Conservation (phyloP, 2,329 filamentous ascomycete genomes). For the Fonsecaea pugnacius region DNA sequence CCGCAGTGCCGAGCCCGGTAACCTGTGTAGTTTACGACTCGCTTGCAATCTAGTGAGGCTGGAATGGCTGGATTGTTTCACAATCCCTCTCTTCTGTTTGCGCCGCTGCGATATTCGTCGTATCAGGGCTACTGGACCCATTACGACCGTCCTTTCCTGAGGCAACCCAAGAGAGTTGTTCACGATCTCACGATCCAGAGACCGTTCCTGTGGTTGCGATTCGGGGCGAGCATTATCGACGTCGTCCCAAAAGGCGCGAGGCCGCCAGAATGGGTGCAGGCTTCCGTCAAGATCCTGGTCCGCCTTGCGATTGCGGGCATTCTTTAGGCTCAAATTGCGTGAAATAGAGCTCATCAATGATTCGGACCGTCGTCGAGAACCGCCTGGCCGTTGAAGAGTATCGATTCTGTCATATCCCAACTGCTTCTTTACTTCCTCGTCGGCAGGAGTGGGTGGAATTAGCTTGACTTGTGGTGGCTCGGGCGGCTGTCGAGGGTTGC, state of each 20-base stretch:
- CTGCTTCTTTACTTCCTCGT: constrained; percentile 50
- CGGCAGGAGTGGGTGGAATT: constrained; percentile 56
- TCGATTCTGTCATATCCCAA: constrained; percentile 39
- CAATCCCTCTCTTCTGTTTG: constrained; percentile 37
- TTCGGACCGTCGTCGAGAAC: constrained; percentile 48
- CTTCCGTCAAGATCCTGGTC: constrained; percentile 53
- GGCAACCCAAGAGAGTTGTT: constrained; percentile 63
- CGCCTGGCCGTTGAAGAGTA: constrained; percentile 41
- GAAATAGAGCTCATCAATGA: constrained; percentile 44
- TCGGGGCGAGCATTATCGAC: constrained; percentile 48
- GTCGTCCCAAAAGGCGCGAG: constrained; percentile 66
- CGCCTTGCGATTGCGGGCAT: constrained; percentile 49
- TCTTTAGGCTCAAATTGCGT: constrained; percentile 47
- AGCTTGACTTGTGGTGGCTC: constrained; percentile 61
- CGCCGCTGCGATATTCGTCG: constrained; percentile 42
- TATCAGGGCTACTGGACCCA: constrained; percentile 46
- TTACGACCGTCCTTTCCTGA: constrained; percentile 51
- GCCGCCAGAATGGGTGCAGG: constrained; percentile 66
- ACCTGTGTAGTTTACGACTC: constrained; percentile 34
- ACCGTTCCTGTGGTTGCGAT: constrained; percentile 44
- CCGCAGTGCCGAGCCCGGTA: constrained; percentile 52
- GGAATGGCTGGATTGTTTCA: constrained; percentile 40
- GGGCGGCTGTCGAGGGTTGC: constrained; percentile 62
- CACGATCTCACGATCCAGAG: constrained; percentile 52
- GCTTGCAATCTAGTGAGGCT: constrained; percentile 41